Percentiles rank a stretch among this genome's conserved stretches.
phyloP scores from a whole-genome alignment of 176 grass and related monocot species.

The Olyra latifolia region DNA sequence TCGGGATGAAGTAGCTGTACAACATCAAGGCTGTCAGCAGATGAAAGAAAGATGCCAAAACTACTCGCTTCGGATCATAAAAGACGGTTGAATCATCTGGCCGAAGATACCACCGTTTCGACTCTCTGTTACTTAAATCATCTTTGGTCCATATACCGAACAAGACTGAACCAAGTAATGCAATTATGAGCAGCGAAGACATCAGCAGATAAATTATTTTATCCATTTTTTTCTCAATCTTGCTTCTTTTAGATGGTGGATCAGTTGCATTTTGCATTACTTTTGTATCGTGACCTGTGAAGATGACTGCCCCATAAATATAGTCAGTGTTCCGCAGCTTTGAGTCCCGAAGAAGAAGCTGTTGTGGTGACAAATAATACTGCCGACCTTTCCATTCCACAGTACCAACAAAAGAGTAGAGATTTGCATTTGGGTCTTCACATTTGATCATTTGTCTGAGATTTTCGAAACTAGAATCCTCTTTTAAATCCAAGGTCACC shows the following conservation, averaged over 20 bases:
- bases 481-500: slow-evolving; percentile 64
- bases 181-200: slow-evolving; percentile 60
- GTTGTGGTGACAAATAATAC: slow-evolving; percentile 73
- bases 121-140: slow-evolving; percentile 61
- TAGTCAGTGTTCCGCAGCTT: slow-evolving; percentile 95
- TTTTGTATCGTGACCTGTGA: slow-evolving; percentile 97
- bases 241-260: slow-evolving; percentile 96
- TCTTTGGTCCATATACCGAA: slow-evolving; percentile 85
- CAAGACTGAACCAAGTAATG: slow-evolving; percentile 80
- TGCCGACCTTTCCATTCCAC: slow-evolving; percentile 59
- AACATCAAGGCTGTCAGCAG: slow-evolving; percentile 96
- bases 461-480: slow-evolving; percentile 50
- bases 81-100: slow-evolving; percentile 63
- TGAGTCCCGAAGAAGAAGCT: slow-evolving; percentile 89
- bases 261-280: slow-evolving; percentile 91
- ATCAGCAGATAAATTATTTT: slow-evolving; percentile 84
- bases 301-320: slow-evolving; percentile 89
- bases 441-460: slow-evolving; percentile 74
- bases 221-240: slow-evolving; percentile 94
- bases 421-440: slow-evolving; percentile 91
- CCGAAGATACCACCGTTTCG: slow-evolving; percentile 87
- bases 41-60: slow-evolving; percentile 78
- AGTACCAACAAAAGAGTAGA: slow-evolving; percentile 94
- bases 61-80: slow-evolving; percentile 65
- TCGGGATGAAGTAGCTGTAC: slow-evolving; percentile 94